These are phyloP conservation scores for Cystobasidiaceae sp. DNA, from an alignment of 1,284 basidiomycete species.

Conservation along the genomic window DNA sequence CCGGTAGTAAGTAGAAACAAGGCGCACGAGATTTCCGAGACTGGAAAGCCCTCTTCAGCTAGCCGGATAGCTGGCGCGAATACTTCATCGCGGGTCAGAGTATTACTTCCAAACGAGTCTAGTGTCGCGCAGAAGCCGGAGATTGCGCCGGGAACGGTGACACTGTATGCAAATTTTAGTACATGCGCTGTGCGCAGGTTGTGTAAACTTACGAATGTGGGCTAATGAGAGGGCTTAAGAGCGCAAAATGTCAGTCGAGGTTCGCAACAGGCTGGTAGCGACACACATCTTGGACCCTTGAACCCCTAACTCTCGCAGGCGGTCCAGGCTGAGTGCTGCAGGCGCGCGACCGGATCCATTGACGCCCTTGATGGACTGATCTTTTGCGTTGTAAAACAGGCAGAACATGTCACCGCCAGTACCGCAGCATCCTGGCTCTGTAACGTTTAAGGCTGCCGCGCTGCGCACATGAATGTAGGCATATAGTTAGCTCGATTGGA, in stretches of 20 bases:
- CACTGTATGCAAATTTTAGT: conserved; percentile 47
- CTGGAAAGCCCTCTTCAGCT: conserved; percentile 41
- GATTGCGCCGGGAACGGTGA: conserved; percentile 88
- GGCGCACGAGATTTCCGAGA: neutral
- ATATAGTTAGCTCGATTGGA: neutral
- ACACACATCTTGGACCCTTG: conserved; percentile 54
- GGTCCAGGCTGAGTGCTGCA: conserved; percentile 67
- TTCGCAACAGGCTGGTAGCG: conserved; percentile 30
- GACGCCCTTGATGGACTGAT: conserved; percentile 69
- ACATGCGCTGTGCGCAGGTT: too few species aligned
- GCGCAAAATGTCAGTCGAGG: conserved; percentile 3
- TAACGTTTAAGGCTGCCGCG: neutral
- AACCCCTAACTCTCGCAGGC: conserved; percentile 65
- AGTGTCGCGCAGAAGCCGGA: conserved; percentile 93
- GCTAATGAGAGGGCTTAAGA: neutral
- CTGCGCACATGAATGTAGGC: neutral
- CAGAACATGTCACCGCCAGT: conserved; percentile 2
- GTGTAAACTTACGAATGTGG: conserved; percentile 38
- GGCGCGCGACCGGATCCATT: conserved; percentile 85
- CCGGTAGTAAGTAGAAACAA: too few species aligned
- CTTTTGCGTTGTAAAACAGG: conserved; percentile 36
- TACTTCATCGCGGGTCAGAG: conserved; percentile 68
- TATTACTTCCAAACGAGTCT: conserved; percentile 72
- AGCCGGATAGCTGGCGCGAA: conserved; percentile 59
- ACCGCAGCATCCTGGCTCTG: conserved; percentile 3